Evolutionary conservation across 345 rosid species (phyloP), one percentile per base, ranked within the genome.

Genomic region (Eucalyptus sp.): DNA sequence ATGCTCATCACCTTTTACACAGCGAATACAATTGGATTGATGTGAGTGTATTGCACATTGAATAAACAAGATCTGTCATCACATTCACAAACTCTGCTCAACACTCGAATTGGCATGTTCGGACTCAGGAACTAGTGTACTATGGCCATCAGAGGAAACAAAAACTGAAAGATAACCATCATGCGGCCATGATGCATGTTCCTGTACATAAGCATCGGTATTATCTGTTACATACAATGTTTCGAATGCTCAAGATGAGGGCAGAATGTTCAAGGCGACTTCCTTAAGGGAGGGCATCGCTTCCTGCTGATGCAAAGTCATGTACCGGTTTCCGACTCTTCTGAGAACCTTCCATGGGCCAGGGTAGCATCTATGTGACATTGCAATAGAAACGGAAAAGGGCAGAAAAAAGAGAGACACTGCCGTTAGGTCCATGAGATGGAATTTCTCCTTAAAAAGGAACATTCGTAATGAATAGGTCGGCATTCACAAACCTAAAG

Each of bases 341-440:
- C 95, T 93, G 7, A 97, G 91, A 79, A 97, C 98, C 94, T 94
- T 95, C 99, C 99, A 97, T n/a, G 95, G 95, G 58, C 97, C 98
- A 24, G 99, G 99, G 86, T 97, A 97, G 91, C 99, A 93, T 93
- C 99, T 97, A 50, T 13, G 18, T 18, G 84, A 88, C 13, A 6
- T 5, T 88, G 33, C 62, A 6, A 20, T 17, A 3, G 33, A 44
- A 44, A 84, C 4, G 15, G 24, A 49, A 10, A 71, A 6, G 8
- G 43, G 43, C 10, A 20, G 48, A 15, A 33, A 37, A 27, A 13
- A 60, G 49, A 54, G 46, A 71, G 41, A 41, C 41, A 66, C 46
- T 17, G 27, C 46, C 1, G 16, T 41, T 41, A 60, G 80, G 80
- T 18, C 13, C 51, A 87, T 43, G 20, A 49, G 41, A 56, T 29